Base-by-base conservation (phyloP, 768 basidiomycete species). In the Arthromyces matolae region DNA sequence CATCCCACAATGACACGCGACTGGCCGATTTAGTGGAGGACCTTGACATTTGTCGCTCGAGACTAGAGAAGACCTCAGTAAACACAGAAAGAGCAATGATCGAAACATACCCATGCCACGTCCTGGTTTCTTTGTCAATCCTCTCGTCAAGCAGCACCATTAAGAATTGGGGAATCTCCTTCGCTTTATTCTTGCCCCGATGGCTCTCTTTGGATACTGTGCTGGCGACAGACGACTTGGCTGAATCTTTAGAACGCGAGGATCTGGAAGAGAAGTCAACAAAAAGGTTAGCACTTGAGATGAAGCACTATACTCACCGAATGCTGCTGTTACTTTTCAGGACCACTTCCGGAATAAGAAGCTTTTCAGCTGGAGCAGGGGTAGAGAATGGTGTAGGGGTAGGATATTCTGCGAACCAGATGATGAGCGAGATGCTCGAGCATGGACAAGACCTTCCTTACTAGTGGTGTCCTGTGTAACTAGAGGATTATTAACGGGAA, bases 61-160 rank as follows among this genome's bases (percentile, higher is more conserved):
- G 59, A 8, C 70, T 70, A 36, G 13, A 25, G 3, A 25, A 23
- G 2, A n/a, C 34, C 7, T 2, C 2, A 16, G 20, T 47, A 23
- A 7, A 13, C n/a, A 28, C 10, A 27, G 20, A 24, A 19, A 47
- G 32, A n/a, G 18, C 14, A 32, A 32, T 4, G 28, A 36, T 36
- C 10, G 9, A 42, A 9, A 60, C 69, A 34, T 54, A 76, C 73
- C 72, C 71, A 55, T 76, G 73, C 73, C 73, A 76, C 18, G 71
- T 67, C 34, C 60, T 53, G 18, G 51, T 47, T 40, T 67, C 64
- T 25, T 60, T 62, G 33, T 68, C 66, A 2, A 64, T 55, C 38
- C 54, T 62, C 36, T 68, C 66, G 33, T 71, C 71, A 39, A 74
- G 55, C 28, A 73, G 51, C n/a, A 71, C 64, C 32, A 74, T 65